These are phyloP conservation scores for Podaxis sp. DNA, from an alignment of 768 basidiomycete genomes.

Conservation along the genomic window DNA sequence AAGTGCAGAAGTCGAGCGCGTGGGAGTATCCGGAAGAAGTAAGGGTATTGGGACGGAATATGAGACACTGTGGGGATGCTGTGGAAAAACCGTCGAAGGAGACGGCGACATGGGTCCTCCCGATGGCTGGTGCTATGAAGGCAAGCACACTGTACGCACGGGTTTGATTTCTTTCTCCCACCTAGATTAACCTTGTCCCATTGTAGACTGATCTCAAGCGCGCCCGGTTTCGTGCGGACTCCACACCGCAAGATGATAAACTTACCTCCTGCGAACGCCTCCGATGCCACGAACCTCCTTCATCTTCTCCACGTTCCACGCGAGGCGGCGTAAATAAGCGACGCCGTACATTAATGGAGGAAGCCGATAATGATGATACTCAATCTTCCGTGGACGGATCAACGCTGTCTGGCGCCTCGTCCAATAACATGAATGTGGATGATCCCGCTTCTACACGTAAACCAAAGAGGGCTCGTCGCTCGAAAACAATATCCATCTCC, in stretches of 20 bases:
- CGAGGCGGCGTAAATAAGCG: conserved; percentile 24
- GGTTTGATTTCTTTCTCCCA: conserved; percentile 11
- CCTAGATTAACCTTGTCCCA: conserved; percentile 1
- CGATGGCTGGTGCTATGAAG: conserved; percentile 86
- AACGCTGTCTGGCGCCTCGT: background rate
- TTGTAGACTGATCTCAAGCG: conserved; percentile 66
- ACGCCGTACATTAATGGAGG: conserved; percentile 17
- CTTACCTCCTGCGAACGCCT: conserved; percentile 53
- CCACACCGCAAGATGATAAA: conserved; percentile 63
- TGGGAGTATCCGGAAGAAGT: conserved; percentile 25
- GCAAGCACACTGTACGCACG: conserved; percentile 63
- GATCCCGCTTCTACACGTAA: conserved; percentile 6
- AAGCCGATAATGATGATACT: conserved; percentile 10
- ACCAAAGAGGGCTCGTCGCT: conserved; percentile 1
- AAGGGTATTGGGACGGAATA: conserved; percentile 30
- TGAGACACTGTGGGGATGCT: conserved; percentile 69
- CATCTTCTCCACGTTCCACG: conserved; percentile 16
- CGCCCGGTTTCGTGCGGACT: conserved; percentile 76
- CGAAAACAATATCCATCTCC: conserved; percentile 8
- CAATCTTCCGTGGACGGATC: conserved; percentile 9
- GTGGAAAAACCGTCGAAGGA: conserved; percentile 66
- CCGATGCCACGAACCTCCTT: conserved; percentile 47
- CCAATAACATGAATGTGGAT: conserved; percentile 8
- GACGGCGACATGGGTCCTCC: conserved; percentile 81
- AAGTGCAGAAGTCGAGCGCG: conserved; percentile 67